phyloP scores from a whole-genome alignment of 2,329 filamentous ascomycete species.

The Fusarium nematophilum region DNA sequence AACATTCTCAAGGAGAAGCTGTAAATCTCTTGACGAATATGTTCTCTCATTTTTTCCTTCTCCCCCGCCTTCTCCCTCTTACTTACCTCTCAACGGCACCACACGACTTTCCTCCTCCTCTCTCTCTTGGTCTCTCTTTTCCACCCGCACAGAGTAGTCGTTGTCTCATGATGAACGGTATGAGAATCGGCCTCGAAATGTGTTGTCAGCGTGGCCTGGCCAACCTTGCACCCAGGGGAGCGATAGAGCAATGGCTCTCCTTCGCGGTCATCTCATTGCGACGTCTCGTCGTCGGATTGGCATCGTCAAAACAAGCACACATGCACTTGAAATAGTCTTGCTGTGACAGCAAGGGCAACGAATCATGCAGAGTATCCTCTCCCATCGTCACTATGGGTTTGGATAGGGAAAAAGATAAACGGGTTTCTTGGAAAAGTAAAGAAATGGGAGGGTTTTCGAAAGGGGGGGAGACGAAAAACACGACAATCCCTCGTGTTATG shows the following conservation, averaged over 20 bases:
- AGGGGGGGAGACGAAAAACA: slow-evolving; percentile 31
- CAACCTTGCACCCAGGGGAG: slow-evolving; percentile 20
- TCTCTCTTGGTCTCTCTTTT: slow-evolving; percentile 27
- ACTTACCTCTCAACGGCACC: slow-evolving; percentile 8
- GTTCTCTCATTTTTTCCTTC: slow-evolving; percentile 12
- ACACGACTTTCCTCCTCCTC: no score
- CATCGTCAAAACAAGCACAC: slow-evolving; percentile 32
- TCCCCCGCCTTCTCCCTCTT: slow-evolving; percentile 7
- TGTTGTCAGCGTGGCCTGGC: slow-evolving; percentile 24
- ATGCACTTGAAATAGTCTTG: slow-evolving; percentile 30
- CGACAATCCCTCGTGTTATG: slow-evolving; percentile 19
- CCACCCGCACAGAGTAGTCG: slow-evolving; percentile 21
- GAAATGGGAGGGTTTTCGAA: slow-evolving; percentile 26
- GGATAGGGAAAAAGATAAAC: slow-evolving; percentile 33
- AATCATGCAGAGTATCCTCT: slow-evolving; percentile 37
- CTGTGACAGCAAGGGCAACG: slow-evolving; percentile 31
- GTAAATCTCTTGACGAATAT: slow-evolving; percentile 55
- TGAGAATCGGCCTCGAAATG: slow-evolving; percentile 20
- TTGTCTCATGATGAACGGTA: slow-evolving; percentile 27
- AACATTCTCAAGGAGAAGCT: slow-evolving; percentile 81
- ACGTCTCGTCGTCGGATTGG: slow-evolving; percentile 9
- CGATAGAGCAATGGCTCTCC: slow-evolving; percentile 17
- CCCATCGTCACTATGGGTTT: slow-evolving; percentile 31
- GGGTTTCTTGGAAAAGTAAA: slow-evolving; percentile 36
- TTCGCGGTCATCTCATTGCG: slow-evolving; percentile 7